phyloP scores from a whole-genome alignment of 345 rosid species.

The Triadica sebifera region DNA sequence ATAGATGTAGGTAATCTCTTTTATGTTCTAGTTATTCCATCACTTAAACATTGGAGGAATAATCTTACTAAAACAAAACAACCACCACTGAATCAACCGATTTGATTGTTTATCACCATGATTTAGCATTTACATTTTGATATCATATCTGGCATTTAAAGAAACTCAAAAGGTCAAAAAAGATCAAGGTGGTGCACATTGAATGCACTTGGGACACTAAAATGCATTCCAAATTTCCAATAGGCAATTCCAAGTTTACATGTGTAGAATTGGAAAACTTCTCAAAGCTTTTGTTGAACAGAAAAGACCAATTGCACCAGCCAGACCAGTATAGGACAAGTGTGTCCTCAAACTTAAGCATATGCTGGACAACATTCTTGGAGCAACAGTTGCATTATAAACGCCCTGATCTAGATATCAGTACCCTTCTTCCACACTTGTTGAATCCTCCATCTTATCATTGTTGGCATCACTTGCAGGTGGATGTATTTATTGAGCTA shows the following conservation, averaged over 20 bases:
- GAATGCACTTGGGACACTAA: neutral
- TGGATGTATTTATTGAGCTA: neutral
- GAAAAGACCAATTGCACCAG: slow-evolving; percentile 3
- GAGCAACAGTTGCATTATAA: neutral
- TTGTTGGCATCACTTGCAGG: neutral
- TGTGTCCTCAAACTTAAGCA: neutral
- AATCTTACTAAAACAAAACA: neutral
- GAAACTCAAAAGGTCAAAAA: neutral
- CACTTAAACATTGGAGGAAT: neutral
- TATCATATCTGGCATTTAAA: neutral
- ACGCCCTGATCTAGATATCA: neutral
- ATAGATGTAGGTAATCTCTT: neutral
- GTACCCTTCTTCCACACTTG: neutral
- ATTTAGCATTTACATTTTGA: neutral
- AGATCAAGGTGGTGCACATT: neutral
- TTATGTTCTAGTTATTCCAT: neutral
- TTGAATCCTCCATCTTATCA: neutral
- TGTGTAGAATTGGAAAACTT: neutral
- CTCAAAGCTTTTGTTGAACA: neutral
- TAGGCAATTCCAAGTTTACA: neutral
- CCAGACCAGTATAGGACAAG: neutral
- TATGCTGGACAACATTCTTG: neutral
- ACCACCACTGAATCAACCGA: neutral
- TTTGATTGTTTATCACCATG: neutral
- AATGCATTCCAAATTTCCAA: neutral